Percentiles rank a stretch among this genome's conserved stretches.
phyloP scores from a whole-genome alignment of 352 stramenopile genomes.

The Pythium folliculosum region DNA sequence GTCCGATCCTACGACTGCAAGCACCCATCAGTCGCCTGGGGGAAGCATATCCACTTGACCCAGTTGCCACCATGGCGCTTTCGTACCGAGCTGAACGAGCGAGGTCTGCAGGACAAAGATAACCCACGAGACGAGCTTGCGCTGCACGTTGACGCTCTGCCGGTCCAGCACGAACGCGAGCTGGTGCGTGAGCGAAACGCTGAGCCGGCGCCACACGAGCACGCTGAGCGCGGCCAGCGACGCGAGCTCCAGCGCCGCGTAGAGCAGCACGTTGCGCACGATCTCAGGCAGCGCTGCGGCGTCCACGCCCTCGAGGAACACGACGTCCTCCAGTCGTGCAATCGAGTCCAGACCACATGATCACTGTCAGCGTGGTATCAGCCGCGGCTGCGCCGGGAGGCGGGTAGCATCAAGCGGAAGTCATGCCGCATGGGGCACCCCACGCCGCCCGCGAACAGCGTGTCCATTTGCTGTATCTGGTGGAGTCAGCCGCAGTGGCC shows the following conservation, averaged over 20 bases:
- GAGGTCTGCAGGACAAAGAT: conserved; percentile 13
- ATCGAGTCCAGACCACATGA: too few relatives aligned
- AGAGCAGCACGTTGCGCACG: conserved; percentile 10
- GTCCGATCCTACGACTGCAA: background rate
- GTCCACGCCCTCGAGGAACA: conserved; percentile 1
- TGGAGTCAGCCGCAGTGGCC: too few relatives aligned
- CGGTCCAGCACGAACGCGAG: conserved; percentile 19
- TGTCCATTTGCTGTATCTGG: too few relatives aligned
- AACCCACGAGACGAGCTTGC: conserved; percentile 15
- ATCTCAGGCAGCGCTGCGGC: background rate
- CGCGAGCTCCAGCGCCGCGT: conserved; percentile 2
- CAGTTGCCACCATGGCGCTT: background rate
- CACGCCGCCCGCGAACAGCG: too few relatives aligned
- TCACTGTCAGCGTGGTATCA: too few relatives aligned
- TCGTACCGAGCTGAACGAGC: background rate
- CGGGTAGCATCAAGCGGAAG: too few relatives aligned
- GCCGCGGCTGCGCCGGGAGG: too few relatives aligned
- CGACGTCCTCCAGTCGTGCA: too few relatives aligned
- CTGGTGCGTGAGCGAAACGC: conserved; percentile 10
- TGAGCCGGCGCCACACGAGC: conserved; percentile 1
- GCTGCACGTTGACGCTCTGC: conserved; percentile 3
- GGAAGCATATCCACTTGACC: too few relatives aligned
- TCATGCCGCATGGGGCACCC: too few relatives aligned
- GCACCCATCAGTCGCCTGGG: too few relatives aligned
- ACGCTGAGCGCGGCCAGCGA: background rate